Evolutionary conservation across 768 basidiomycete genomes (phyloP), one percentile per base, ranked within the genome.

Genomic region (Brasilioporus rufonigricans): DNA sequence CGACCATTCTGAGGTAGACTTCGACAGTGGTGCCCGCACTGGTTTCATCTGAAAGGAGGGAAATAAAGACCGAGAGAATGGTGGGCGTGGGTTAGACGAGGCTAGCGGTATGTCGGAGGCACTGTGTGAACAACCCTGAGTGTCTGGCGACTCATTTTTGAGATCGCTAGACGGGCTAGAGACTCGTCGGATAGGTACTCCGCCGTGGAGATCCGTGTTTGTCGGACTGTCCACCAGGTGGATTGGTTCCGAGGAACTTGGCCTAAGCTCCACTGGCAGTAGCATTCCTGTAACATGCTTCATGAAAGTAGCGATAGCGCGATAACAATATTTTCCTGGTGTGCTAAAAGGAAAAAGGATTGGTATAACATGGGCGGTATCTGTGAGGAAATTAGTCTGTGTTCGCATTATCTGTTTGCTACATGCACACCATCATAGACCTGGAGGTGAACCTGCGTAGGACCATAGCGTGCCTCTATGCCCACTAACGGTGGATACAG

Each of bases 371-470:
- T 91, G 89, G 0, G 87, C 85, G 5, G 82, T 77, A 62, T 88
- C 89, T 90, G 52, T 4, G 54, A 19, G 39, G 3, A 27, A 16
- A 29, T 58, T 19, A 57, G 41, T 14, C 18, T 5, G 36, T 51
- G 55, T 53, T 61, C 61, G 36, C 64, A 26, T 68, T 53, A 10
- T 44, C 23, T 16, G 14, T 64, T 68, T 12, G 65, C 55, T 44
- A 52, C 61, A 41, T 41, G 36, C 54, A 26, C 26, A 80, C 91
- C 93, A 65, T 98, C 94, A 65, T 93, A 97, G 1, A 97, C 84
- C 69, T 98, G 94, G 12, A 98, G 75, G 73, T 98, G 94, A 18
- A 96, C 93, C 52, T 86, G 78, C 1, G 94, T 93, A 2, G 89
- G 76, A n/a, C 70, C 66, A 59, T 73, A 71, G 12, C 76, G 75